Evolutionary conservation across 2,329 filamentous ascomycete species (phyloP), one percentile per base, ranked within the genome.

Genomic region (Hymenotorrendiella dingleyae): DNA sequence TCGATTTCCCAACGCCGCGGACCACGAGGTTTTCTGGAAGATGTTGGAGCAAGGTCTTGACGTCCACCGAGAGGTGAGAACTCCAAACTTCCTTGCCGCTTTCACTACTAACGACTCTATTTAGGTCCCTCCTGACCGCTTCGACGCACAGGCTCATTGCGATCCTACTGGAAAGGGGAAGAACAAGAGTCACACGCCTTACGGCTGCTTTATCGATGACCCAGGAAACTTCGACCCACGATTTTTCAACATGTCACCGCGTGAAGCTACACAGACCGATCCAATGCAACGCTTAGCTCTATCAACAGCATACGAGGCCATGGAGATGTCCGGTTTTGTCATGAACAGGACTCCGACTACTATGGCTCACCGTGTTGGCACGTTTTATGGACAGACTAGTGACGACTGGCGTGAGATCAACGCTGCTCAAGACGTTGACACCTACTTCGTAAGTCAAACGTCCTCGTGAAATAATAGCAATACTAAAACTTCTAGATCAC

Each of bases 181-280:
- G 62, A 89, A 88, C 67, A 87, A 83, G 48, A 84, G 77, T 40
- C 81, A 85, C 62, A 86, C 82, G 1, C 81, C 80, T 2, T 86
- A 80, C 53, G 84, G 84, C 16, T 86, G 82, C 66, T 88, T 68
- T 67, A 73, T 47, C 27, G 78, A 86, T 47, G 75, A 87, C 48
- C 84, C 84, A 0, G 82, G 82, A 42, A 69, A 83, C 37, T 90
- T 90, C 57, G 85, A 90, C 54, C 80, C 83, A 16, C 72, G 80
- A 1, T 89, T 90, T 66, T 90, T 90, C 74, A 87, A 86, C 64
- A 88, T 90, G 80, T 88, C 84, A 22, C 84, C 84, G 7, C 78
- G 83, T 50, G 84, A 90, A 64, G 86, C 86, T 24, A 74, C 78
- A 36, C 83, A 89, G 59, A 87, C 83, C 2, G 85, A 90, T 59